Evolutionary conservation across 257 asterid genomes (phyloP).

Genomic region (Solanum corneliomulleri): DNA sequence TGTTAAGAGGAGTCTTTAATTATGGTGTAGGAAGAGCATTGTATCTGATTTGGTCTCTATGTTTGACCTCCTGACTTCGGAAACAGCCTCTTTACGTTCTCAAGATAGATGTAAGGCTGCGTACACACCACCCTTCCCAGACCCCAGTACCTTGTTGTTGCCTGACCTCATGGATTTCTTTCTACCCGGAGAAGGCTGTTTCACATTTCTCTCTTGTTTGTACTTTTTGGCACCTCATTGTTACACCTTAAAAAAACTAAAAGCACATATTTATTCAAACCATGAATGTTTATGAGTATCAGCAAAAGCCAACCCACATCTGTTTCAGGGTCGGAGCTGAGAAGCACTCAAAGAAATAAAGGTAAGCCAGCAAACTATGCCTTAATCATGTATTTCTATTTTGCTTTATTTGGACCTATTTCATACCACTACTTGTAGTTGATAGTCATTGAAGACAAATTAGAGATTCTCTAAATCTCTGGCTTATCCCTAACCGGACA

Average conservation of each 20-base stretch:
- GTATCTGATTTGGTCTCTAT: not conserved
- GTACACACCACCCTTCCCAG: not conserved
- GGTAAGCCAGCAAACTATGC: not conserved
- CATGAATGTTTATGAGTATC: not conserved
- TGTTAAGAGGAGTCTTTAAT: not conserved
- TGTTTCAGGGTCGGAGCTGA: not conserved
- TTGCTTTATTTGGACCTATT: not conserved
- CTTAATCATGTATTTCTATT: not conserved
- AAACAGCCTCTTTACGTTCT: not conserved
- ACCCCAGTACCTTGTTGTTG: not conserved
- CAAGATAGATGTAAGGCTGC: not conserved
- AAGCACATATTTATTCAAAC: not conserved
- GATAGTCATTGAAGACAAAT: not conserved
- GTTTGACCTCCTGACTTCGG: not conserved
- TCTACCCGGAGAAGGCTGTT: not conserved
- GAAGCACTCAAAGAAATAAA: not conserved
- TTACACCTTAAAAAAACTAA: not conserved
- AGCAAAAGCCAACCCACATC: not conserved
- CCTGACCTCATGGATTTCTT: not conserved
- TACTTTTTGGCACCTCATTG: not conserved
- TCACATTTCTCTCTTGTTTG: not conserved
- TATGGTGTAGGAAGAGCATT: not conserved
- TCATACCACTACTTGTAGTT: not conserved
- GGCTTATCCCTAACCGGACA: not conserved
- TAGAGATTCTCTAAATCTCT: not conserved